Evolutionary conservation across 2,329 filamentous ascomycete species (phyloP).

Genomic region (Claviceps africana): DNA sequence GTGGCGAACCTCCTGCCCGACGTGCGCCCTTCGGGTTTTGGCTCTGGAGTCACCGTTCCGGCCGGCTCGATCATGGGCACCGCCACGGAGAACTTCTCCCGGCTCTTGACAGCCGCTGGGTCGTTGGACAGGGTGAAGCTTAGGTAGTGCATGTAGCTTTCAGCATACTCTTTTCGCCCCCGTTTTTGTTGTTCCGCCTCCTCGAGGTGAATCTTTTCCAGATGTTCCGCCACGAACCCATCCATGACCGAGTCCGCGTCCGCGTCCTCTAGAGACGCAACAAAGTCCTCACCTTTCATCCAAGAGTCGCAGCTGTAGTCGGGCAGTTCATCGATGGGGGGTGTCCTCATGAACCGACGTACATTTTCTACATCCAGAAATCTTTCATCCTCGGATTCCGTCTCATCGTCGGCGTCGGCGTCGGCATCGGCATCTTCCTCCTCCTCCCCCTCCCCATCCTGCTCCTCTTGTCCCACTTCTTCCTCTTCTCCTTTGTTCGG

Average conservation of each 20-base stretch:
- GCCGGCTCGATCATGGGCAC: constrained; percentile 21
- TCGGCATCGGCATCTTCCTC: neutral
- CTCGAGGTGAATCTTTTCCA: constrained; percentile 27
- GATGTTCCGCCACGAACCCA: constrained; percentile 30
- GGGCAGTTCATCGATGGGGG: constrained; percentile 40
- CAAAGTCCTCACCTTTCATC: constrained; percentile 32
- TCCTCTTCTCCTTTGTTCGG: constrained; percentile 16
- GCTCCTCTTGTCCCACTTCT: neutral
- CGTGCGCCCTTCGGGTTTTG: constrained; percentile 42
- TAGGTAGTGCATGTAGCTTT: constrained; percentile 37
- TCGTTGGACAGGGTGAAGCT: constrained; percentile 43
- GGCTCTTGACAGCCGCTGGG: constrained; percentile 38
- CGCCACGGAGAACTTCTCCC: constrained; percentile 36
- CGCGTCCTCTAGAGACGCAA: constrained; percentile 25
- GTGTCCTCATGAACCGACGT: constrained; percentile 38
- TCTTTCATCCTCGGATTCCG: constrained; percentile 41
- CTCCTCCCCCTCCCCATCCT: neutral
- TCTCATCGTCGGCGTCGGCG: constrained; percentile 31
- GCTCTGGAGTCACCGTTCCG: constrained; percentile 32
- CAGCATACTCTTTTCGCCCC: constrained; percentile 27
- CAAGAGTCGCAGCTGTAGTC: constrained; percentile 31
- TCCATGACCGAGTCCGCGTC: constrained; percentile 26
- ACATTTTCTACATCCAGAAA: constrained; percentile 33
- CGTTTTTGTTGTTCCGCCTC: constrained; percentile 25
- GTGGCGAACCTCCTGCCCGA: constrained; percentile 47